phyloP scores from a whole-genome alignment of 2,329 filamentous ascomycete genomes.

The Apiospora kogelbergensis region DNA sequence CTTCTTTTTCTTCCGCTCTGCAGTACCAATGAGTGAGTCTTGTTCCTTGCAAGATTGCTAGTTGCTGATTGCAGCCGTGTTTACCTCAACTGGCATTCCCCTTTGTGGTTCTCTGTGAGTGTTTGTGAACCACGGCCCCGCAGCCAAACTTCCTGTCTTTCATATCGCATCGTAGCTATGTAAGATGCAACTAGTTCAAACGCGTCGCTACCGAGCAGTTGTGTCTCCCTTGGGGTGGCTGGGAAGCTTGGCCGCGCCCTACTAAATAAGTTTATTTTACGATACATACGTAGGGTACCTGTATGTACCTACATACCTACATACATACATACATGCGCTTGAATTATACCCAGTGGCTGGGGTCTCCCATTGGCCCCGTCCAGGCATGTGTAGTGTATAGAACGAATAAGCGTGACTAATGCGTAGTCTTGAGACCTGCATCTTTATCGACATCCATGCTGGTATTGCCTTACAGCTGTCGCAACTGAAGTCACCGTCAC shows the following conservation, averaged over 20 bases:
- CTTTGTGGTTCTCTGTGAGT: not conserved
- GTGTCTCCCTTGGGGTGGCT: slow-evolving; percentile 1
- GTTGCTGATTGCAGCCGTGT: not conserved
- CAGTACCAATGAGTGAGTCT: not conserved
- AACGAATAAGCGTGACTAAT: not conserved
- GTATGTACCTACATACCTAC: not conserved
- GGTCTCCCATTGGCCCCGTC: not conserved
- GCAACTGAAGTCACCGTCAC: too few relatives aligned
- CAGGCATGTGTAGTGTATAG: slow-evolving; percentile 3
- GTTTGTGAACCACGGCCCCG: not conserved
- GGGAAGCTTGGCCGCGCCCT: not conserved
- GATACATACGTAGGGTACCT: not conserved
- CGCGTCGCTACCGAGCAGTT: not conserved
- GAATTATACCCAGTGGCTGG: not conserved
- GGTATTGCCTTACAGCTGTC: not conserved
- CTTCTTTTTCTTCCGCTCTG: not conserved
- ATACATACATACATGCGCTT: not conserved
- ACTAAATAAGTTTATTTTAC: not conserved
- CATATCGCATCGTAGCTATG: not conserved
- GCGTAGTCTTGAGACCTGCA: not conserved
- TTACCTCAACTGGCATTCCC: not conserved
- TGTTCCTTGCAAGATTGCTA: not conserved
- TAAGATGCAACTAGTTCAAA: not conserved
- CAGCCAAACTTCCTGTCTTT: not conserved
- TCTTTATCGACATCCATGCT: not conserved